Percentiles rank a stretch among this genome's conserved stretches.
Evolutionary conservation across 371 early-diverging fungal species (phyloP).

Genomic region (Neoconidiobolus thromboides): DNA sequence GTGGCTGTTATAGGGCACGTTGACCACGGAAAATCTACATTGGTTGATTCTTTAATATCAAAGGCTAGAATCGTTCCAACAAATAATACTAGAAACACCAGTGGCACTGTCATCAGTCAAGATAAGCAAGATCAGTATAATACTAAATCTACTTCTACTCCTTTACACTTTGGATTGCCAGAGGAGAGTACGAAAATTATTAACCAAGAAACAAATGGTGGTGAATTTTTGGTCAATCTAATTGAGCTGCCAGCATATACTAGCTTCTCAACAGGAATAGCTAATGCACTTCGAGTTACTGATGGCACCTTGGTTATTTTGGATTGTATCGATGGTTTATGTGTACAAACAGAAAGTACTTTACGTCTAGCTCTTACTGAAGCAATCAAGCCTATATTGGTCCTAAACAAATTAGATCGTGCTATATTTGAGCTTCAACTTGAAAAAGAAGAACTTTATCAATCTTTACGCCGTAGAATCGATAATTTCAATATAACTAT

Average conservation of each 20-base stretch:
- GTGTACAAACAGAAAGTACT: slow-evolving; percentile 99
- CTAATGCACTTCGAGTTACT: slow-evolving; percentile 56
- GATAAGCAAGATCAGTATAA: too few species aligned
- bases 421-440: slow-evolving; percentile 95
- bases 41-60: too few species aligned
- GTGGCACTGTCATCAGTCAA: too few species aligned
- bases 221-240: slow-evolving; percentile 97
- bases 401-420: slow-evolving; percentile 99
- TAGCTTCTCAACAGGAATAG: slow-evolving; percentile 99
- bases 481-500: slow-evolving; percentile 93
- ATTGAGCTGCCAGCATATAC: slow-evolving; percentile 99
- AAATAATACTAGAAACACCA: too few species aligned
- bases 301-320: slow-evolving; percentile 93
- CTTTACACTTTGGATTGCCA: too few species aligned
- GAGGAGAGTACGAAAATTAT: slow-evolving; percentile 45
- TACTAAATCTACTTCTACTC: too few species aligned
- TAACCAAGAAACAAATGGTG: slow-evolving; percentile 80
- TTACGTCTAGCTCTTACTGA: slow-evolving; percentile 98
- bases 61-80: too few species aligned
- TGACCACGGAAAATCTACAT: too few species aligned
- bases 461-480: slow-evolving; percentile 78
- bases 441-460: slow-evolving; percentile 87
- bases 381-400: slow-evolving; percentile 96
- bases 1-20: too few species aligned
- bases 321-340: slow-evolving; percentile 98